Conservation (phyloP, 148 eudicot species). For the Rhododendron molle region DNA sequence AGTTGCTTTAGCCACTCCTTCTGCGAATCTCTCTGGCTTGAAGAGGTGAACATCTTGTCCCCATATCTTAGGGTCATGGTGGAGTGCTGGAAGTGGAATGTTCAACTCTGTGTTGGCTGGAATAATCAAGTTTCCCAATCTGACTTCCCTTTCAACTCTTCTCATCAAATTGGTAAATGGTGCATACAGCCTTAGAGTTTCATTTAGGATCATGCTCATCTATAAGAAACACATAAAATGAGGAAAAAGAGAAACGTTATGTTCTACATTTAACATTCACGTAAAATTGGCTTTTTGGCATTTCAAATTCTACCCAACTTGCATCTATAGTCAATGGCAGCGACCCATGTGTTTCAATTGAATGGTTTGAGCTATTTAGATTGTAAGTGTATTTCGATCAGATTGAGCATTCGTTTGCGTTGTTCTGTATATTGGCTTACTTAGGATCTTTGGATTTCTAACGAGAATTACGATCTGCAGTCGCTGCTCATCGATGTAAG, state of each 20-base stretch:
- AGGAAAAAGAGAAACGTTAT: neutral
- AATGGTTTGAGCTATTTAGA: too few species aligned
- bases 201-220: constrained; percentile 10
- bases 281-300: neutral
- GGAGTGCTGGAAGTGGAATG: neutral
- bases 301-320: neutral
- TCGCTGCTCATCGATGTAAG: too few species aligned
- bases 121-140: neutral
- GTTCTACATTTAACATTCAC: neutral
- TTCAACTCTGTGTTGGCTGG: neutral
- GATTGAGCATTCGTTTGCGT: too few species aligned
- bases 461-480: too few species aligned
- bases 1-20: constrained; percentile 9
- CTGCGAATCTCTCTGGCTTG: constrained; percentile 13
- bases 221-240: neutral
- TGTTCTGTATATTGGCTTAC: too few species aligned
- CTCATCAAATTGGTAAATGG: neutral
- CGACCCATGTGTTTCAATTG: too few species aligned
- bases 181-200: neutral
- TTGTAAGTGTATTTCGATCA: too few species aligned
- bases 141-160: constrained; percentile 4
- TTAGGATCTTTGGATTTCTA: too few species aligned
- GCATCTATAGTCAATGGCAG: too few species aligned
- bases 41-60: constrained; percentile 12
- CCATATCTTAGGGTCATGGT: constrained; percentile 12